phyloP scores from a whole-genome alignment of 805 yeast genomes.

The Lipomyces japonicus region DNA sequence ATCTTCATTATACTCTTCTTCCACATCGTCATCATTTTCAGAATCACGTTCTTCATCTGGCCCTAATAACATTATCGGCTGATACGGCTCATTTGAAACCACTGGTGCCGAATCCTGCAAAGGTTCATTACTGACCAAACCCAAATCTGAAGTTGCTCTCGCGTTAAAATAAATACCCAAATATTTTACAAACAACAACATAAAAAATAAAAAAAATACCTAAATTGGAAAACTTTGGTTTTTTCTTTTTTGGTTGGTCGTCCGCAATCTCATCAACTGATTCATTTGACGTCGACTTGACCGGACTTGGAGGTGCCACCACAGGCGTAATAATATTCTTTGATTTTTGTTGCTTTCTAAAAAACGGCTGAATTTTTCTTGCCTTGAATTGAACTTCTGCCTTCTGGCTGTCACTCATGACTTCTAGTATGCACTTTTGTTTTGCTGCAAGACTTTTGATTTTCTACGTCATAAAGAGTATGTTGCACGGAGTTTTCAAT shows the following conservation, averaged over 20 bases:
- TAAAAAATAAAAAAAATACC: background rate
- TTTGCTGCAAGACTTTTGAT: background rate
- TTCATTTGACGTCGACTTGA: too few relatives aligned
- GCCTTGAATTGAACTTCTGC: background rate
- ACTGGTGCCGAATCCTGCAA: background rate
- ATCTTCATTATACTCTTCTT: background rate
- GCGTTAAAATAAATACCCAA: too few relatives aligned
- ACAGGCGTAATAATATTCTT: background rate
- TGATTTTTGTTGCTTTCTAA: background rate
- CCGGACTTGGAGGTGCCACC: background rate
- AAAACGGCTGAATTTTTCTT: background rate
- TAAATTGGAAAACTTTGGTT: background rate
- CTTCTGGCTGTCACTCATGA: background rate
- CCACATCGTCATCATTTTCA: background rate
- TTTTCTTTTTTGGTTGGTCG: background rate
- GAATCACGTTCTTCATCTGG: background rate
- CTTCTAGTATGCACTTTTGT: background rate
- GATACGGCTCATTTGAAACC: background rate
- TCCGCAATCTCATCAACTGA: background rate
- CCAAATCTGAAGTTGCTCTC: too few relatives aligned
- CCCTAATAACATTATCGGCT: slow-evolving; percentile 4
- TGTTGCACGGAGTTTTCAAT: background rate
- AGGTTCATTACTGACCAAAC: slow-evolving; percentile 1
- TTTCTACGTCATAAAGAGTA: background rate
- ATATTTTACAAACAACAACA: too few relatives aligned